These are phyloP conservation scores for Xerocomellus amylosporus DNA, from an alignment of 768 basidiomycete species.

Conservation along the genomic window DNA sequence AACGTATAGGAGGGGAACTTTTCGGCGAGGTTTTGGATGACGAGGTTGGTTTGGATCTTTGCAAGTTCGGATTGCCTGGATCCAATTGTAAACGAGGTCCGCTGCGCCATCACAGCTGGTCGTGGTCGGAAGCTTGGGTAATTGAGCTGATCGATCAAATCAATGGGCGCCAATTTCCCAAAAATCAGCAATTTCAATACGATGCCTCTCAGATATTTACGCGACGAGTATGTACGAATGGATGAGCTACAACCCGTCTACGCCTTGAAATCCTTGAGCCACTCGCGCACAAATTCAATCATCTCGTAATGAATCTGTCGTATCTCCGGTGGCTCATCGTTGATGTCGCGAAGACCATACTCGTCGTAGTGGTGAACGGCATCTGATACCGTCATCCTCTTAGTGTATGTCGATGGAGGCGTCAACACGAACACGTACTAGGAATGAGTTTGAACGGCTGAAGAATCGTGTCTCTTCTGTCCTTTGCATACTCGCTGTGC, in stretches of 20 bases:
- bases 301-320: conserved; percentile 76
- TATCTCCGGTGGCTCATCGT: conserved; percentile 74
- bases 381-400: conserved; percentile 35
- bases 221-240: neutral
- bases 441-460: conserved; percentile 87
- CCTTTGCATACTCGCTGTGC: conserved; percentile 68
- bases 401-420: neutral
- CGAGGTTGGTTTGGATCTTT: conserved; percentile 83
- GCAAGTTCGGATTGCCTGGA: conserved; percentile 88
- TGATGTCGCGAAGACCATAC: conserved; percentile 65
- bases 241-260: conserved; percentile 1
- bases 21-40: conserved; percentile 59
- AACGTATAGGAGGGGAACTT: conserved; percentile 52
- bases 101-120: conserved; percentile 14
- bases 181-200: neutral
- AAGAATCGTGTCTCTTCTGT: conserved; percentile 66
- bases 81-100: conserved; percentile 67
- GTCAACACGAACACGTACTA: conserved; percentile 43
- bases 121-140: neutral
- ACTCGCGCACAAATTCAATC: conserved; percentile 73
- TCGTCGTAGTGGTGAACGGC: conserved; percentile 72
- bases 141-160: neutral
- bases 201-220: neutral
- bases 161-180: neutral
- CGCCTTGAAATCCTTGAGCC: conserved; percentile 53